Conservation (phyloP, 768 basidiomycete species). For the Boletus subparvulus region DNA sequence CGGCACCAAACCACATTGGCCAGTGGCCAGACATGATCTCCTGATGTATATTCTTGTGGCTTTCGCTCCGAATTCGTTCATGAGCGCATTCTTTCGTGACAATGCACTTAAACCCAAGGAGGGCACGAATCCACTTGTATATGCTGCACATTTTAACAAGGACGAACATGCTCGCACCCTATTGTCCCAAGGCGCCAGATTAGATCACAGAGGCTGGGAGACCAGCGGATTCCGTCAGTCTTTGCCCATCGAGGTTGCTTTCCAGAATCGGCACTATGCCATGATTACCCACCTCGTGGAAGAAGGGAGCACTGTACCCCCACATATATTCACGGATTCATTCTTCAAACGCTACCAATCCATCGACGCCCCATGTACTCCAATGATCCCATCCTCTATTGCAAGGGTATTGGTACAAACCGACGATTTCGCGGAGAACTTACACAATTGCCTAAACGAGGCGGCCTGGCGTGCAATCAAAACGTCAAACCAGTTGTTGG, state of each 20-base stretch:
- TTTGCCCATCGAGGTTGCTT: neutral
- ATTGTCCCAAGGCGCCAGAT: neutral
- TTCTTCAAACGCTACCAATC: neutral
- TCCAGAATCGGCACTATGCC: neutral
- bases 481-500: neutral
- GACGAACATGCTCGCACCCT: neutral
- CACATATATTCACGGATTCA: neutral
- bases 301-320: neutral
- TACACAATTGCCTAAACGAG: neutral
- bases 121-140: constrained; percentile 4
- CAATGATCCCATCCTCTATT: neutral
- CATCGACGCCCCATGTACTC: too few relatives aligned
- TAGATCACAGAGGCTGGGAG: neutral
- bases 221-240: neutral
- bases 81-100: neutral
- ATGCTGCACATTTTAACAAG: constrained; percentile 2
- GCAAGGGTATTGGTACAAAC: neutral
- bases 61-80: neutral
- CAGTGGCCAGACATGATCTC: neutral
- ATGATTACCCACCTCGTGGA: neutral
- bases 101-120: neutral
- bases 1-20: neutral
- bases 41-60: neutral
- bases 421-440: neutral
- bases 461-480: neutral